Evolutionary conservation across 371 early-diverging fungal genomes (phyloP), one percentile per base, ranked within the genome.

Genomic region (Rhizopus microsporus): DNA sequence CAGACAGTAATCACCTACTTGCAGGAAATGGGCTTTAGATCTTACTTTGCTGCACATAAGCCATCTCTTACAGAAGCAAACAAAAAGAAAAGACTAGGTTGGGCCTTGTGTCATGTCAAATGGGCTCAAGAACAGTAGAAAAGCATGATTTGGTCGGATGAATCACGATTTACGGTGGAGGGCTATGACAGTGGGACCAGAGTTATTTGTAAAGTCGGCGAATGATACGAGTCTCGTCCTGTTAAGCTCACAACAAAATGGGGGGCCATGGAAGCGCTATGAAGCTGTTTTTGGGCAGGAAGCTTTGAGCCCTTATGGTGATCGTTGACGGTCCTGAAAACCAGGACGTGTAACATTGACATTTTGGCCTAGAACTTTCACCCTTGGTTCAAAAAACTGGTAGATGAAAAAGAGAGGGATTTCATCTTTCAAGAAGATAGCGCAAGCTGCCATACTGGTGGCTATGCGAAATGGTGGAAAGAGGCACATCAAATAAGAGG

Each of bases 391-490:
- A 10, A 39, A 30, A 33, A 37, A 3, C 3, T 47, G 4, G 2
- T 3, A 5, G 4, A 31, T 13, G 13, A 38, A n/a, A 3, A 44
- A 23, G 40, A 9, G 5, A 17, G 10, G 8, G 16, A 10, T 1
- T 58, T 54, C 29, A 54, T 43, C 3, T 50, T 63, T 7, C 63
- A 54, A 56, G 63, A 57, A 23, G 54, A 63, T 39, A 54, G 58
- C 0, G 51, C 63, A 31, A 16, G 31, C 3, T 57, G 58, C 39
- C 58, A 58, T 48, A 63, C 58, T 23, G 37, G 49, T 13, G n/a
- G 5, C n/a, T 54, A 63, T 34, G 49, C 63, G 0, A 54, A 5
- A 23, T 38, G 45, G 54, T 58, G 45, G 43, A 58, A 57, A 9
- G n/a, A 35, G 31, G 31, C 12, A 0, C 23, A 31, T 29, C 7